These are phyloP conservation scores for Thraustotheca clavata DNA, from an alignment of 352 stramenopile genomes.

Conservation along the genomic window DNA sequence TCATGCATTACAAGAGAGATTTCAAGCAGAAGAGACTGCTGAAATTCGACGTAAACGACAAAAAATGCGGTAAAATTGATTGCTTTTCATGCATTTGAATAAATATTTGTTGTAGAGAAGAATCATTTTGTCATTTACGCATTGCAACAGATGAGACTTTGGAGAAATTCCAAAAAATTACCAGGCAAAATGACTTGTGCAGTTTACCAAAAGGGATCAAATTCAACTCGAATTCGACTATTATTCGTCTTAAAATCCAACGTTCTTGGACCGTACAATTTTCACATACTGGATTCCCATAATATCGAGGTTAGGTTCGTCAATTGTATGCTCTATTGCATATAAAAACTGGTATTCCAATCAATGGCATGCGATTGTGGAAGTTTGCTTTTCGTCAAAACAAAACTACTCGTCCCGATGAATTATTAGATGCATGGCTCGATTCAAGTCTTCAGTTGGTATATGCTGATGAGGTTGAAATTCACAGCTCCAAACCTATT, in stretches of 20 bases:
- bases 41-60: slow-evolving; percentile 58
- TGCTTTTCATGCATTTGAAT: background rate
- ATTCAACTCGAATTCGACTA: slow-evolving; percentile 26
- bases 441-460: slow-evolving; percentile 34
- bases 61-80: slow-evolving; percentile 32
- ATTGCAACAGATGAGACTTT: slow-evolving; percentile 71
- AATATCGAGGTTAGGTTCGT: slow-evolving; percentile 40
- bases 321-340: slow-evolving; percentile 62
- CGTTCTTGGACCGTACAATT: slow-evolving; percentile 3
- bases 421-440: slow-evolving; percentile 38
- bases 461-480: slow-evolving; percentile 62
- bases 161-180: slow-evolving; percentile 54
- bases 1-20: slow-evolving; percentile 43
- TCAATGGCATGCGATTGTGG: slow-evolving; percentile 63
- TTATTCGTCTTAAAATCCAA: slow-evolving; percentile 24
- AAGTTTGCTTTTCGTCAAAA: slow-evolving; percentile 83
- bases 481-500: slow-evolving; percentile 52
- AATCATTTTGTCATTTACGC: slow-evolving; percentile 72
- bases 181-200: slow-evolving; percentile 70
- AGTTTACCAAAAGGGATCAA: slow-evolving; percentile 52
- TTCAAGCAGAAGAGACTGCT: slow-evolving; percentile 71
- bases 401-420: slow-evolving; percentile 64
- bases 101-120: slow-evolving; percentile 32
- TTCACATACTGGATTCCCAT: slow-evolving; percentile 32
- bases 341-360: slow-evolving; percentile 49